Base-by-base conservation (phyloP, 768 basidiomycete genomes). In the Xerocomus potaroensis region DNA sequence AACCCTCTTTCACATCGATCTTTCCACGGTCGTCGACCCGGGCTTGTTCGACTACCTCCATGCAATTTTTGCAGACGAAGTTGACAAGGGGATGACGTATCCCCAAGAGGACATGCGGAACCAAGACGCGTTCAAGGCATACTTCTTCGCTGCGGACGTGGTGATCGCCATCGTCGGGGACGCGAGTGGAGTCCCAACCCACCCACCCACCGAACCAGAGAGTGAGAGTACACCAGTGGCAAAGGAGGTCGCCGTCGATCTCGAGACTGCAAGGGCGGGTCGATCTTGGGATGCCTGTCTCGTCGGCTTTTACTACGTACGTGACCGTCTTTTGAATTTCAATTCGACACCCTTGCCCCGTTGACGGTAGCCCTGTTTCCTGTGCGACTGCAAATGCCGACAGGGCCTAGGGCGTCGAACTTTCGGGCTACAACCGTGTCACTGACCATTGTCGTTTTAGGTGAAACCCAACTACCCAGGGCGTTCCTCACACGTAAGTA, bases 391-490 rank as follows among this genome's bases (percentile, higher is more conserved):
- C 27, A 27, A 36, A 34, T 34, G 32, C 29, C 29, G 23, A 23
- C 39, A 53, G 37, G 37, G 48, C 29, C 26, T 44, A 44, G 43
- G 43, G 43, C 34, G 18, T 30, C 19, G 26, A 26, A 19, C 33
- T 15, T n/a, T 22, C 24, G 22, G 19, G 10, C 18, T n/a, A 27
- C 9, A 19, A 18, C 21, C n/a, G 18, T 32, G 41, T 54, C 41
- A 36, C 42, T 55, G 43, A 44, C 30, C 34, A 33, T 8, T 47
- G 33, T 38, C 47, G 9, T 30, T 32, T 22, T 45, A 82, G 84
- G 74, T 89, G 41, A 90, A 90, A 66, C 87, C 87, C 29, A 93
- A 93, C 60, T 94, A 93, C 68, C 92, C 91, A 7, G 90, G 90
- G 32, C 74, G 91, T 50, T 91, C 87, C 8, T 90, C 87, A 33